Evolutionary conservation across 495 filamentous ascomycete genomes (phyloP).

Genomic region (Trichoderma virens): DNA sequence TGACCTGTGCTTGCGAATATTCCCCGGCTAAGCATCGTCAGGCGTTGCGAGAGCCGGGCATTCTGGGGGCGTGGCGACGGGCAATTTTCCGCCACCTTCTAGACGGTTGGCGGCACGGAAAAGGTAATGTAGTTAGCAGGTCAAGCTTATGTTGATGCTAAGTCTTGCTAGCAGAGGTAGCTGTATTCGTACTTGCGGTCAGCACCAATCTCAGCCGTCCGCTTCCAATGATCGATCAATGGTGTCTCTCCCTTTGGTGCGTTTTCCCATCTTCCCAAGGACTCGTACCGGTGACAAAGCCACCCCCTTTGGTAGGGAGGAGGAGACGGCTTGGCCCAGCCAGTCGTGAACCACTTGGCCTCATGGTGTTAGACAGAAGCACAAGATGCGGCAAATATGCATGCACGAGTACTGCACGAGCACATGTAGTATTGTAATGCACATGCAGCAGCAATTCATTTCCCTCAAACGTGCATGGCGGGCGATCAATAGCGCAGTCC

Average conservation of each 20-base stretch:
- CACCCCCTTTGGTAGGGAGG: neutral
- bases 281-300: neutral
- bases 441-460: conserved; percentile 5
- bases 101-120: neutral
- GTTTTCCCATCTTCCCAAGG: too few relatives aligned
- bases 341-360: neutral
- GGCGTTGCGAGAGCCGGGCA: neutral
- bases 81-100: neutral
- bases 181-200: too few relatives aligned
- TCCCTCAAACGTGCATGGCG: conserved; percentile 1
- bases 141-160: too few relatives aligned
- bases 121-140: too few relatives aligned
- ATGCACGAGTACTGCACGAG: too few relatives aligned
- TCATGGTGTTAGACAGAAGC: neutral
- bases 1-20: neutral
- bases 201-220: too few relatives aligned
- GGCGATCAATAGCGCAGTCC: conserved; percentile 2
- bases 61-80: neutral
- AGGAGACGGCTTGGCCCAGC: neutral
- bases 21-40: conserved; percentile 2
- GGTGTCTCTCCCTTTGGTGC: too few relatives aligned
- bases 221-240: too few relatives aligned
- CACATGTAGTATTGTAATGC: too few relatives aligned
- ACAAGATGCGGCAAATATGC: neutral
- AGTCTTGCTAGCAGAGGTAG: too few relatives aligned